Conservation (phyloP, 768 basidiomycete species). For the Goffeauzyma gilvescens region DNA sequence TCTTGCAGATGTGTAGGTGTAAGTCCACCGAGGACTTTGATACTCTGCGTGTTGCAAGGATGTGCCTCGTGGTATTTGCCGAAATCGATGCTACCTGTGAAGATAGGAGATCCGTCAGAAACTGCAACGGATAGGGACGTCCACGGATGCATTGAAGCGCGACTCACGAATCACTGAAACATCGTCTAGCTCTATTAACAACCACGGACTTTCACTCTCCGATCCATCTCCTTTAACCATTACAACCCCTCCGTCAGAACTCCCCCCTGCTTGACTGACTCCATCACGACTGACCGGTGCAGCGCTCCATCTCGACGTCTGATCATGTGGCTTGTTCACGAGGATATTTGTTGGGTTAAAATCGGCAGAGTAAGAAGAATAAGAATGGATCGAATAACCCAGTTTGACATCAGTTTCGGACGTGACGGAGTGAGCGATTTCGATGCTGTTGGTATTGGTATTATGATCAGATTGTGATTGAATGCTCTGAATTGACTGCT, state of each 20-base stretch:
- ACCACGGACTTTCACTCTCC: constrained; percentile 5
- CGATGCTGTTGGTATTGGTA: no score
- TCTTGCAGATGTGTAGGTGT: constrained; percentile 5
- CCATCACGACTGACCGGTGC: background rate
- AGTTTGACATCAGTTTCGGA: no score
- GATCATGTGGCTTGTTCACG: constrained; percentile 8
- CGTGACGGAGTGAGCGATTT: no score
- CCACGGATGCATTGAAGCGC: no score
- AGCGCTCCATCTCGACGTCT: constrained; percentile 11
- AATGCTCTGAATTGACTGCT: no score
- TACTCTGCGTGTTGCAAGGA: constrained; percentile 14
- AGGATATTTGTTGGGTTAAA: constrained; percentile 9
- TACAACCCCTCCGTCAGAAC: background rate
- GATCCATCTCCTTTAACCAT: background rate
- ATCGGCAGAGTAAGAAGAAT: constrained; percentile 5
- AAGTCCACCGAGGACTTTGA: constrained; percentile 11
- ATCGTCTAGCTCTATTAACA: constrained; percentile 7
- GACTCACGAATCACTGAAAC: constrained; percentile 8
- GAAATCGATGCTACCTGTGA: constrained; percentile 7
- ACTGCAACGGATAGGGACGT: background rate
- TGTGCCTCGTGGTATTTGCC: constrained; percentile 14
- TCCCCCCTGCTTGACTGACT: background rate
- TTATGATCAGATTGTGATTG: no score
- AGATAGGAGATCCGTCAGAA: background rate
- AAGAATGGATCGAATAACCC: constrained; percentile 9